Base-by-base conservation (phyloP, 108 stramenopile genomes). In the Aureococcus anophagefferens region DNA sequence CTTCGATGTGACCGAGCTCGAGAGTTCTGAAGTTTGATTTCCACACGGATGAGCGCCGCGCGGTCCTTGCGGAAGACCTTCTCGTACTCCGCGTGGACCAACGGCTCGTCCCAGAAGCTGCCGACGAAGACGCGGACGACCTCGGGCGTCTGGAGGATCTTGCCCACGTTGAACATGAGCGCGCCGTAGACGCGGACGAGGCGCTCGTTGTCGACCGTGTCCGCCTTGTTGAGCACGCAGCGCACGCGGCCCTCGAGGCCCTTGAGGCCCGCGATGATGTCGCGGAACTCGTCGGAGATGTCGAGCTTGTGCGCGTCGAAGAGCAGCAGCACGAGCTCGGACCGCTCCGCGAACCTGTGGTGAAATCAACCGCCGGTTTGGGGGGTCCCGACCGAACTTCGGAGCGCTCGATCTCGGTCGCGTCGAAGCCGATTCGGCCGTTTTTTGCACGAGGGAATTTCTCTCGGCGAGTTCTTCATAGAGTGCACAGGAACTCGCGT, bases 221-320 rank as follows among this genome's bases (percentile, higher is more conserved):
- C 86, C 30, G 86, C 86, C 65, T 87, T 87, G 79, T 87, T 87
- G 44, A 87, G 83, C 30, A 87, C 79, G 76, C 81, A 79, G 29
- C 86, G 63, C 62, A 84, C 82, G 69, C 83, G 82, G 67, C 80
- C 81, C 36, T 84, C 83, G 29, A 51, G 79, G 16, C 81, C 81
- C 31, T 65, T 73, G 13, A 83, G 78, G n/a, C 62, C 31, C 70
- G 78, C 74, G 62, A 84, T 84, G 28, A 83, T 82, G 15, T 74
- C 77, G 68, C 74, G 68, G 79, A 87, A 86, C 68, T 87, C 86
- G 72, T 87, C 86, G 45, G 74, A 77, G 46, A 87, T 85, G 68
- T 87, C 86, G 30, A 87, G 79, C 81, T 87, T 87, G 72, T 87
- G 86, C 17, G 86, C 86, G 69, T 87, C 86, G 70, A 91, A 91